Evolutionary conservation across 768 basidiomycete species (phyloP).

Genomic region (Xerocomus potaroensis): DNA sequence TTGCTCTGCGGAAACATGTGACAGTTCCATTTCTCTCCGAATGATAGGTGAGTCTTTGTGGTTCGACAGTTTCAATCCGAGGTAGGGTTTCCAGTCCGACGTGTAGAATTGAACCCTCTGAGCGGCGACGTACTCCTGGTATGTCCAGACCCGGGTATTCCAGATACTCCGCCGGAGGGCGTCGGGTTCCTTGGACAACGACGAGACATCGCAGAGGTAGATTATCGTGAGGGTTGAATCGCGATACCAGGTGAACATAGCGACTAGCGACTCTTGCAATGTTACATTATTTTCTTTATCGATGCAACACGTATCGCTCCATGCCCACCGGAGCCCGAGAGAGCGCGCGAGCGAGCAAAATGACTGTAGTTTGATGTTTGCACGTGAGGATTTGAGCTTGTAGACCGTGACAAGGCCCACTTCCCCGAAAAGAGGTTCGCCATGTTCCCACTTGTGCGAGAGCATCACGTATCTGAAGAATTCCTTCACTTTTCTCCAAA

Average conservation of each 20-base stretch:
- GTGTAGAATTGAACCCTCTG: background rate
- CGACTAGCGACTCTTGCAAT: no score
- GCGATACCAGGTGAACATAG: no score
- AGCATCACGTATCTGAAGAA: background rate
- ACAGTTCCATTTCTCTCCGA: background rate
- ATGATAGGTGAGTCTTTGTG: background rate
- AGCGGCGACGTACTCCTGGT: background rate
- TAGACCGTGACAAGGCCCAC: background rate
- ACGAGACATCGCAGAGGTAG: background rate
- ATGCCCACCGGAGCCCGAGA: background rate
- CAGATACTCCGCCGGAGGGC: background rate
- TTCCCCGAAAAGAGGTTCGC: background rate
- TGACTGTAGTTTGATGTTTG: background rate
- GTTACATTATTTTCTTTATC: no score
- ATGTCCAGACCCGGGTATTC: background rate
- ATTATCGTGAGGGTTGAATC: no score
- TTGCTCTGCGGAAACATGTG: background rate
- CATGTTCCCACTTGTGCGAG: no score
- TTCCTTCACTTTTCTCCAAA: background rate
- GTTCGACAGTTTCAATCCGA: background rate
- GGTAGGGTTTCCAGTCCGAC: background rate
- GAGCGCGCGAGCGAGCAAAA: background rate
- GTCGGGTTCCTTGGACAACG: no score
- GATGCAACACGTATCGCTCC: no score
- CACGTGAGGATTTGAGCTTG: background rate